These are phyloP conservation scores for Colletotrichum graminicola DNA, from an alignment of 2,329 filamentous ascomycete genomes.

Conservation along the genomic window DNA sequence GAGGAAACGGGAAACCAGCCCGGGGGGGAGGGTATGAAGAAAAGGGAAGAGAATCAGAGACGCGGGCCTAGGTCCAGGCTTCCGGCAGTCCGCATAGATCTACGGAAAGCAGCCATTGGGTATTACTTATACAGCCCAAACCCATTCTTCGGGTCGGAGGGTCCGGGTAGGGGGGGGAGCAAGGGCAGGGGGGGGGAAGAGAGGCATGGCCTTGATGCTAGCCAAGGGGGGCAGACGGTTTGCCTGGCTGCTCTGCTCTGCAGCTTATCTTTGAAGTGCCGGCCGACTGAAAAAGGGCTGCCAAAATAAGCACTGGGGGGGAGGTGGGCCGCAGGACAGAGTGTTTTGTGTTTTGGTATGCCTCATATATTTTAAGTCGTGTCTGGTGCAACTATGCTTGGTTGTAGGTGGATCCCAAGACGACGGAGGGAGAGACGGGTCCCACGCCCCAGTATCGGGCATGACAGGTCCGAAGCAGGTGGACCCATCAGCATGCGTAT, in stretches of 20 bases:
- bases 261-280: neutral
- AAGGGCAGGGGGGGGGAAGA: neutral
- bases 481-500: constrained; percentile 9
- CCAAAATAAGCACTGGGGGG: constrained; percentile 33
- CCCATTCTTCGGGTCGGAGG: constrained; percentile 27
- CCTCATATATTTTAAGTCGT: constrained; percentile 11
- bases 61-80: constrained; percentile 17
- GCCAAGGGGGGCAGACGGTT: constrained; percentile 27
- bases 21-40: constrained; percentile 4
- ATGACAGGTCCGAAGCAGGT: constrained; percentile 11
- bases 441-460: constrained; percentile 3
- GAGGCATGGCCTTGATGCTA: constrained; percentile 30
- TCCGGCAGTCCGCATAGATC: neutral
- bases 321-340: neutral
- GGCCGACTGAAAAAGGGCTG: neutral
- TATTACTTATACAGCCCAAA: constrained; percentile 41
- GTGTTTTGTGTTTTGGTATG: constrained; percentile 23
- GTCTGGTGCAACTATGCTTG: neutral
- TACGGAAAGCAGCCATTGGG: constrained; percentile 16
- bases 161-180: neutral
- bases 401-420: neutral
- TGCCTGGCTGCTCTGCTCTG: neutral
- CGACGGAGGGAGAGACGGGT: neutral
- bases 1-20: constrained; percentile 26
- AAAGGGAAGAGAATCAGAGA: constrained; percentile 21